Evolutionary conservation across 2,329 filamentous ascomycete species (phyloP), one percentile per base, ranked within the genome.

Genomic region (Scleromitrula shiraiana): DNA sequence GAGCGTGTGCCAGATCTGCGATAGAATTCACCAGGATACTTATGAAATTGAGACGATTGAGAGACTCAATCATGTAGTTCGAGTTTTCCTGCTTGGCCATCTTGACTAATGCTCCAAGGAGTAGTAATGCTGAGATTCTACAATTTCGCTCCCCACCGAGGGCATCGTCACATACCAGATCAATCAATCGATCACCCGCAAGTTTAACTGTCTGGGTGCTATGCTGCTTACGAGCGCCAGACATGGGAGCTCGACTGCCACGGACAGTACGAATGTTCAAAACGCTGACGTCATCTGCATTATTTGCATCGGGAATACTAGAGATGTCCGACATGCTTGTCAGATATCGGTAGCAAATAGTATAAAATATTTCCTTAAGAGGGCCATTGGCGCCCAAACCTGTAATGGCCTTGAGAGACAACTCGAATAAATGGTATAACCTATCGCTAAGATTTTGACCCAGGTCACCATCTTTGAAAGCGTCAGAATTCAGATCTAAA

Each of bases 131-230:
- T 1, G 91, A 84, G 3, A 94, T 82, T 62, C 94, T 86, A 65
- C 88, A 94, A 10, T 76, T 78, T 30, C 85, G 77, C 60, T 91
- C 85, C 32, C 89, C 88, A 50, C 85, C 82, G 64, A 90, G 91
- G 17, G 89, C 90, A 68, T 98, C 93, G 61, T 98, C 93, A 62
- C 90, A 96, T 36, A 96, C 75, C 22, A 88, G 81, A 58, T 91
- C 88, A 51, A 97, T 77, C 32, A 97, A 73, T 46, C 85, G 77
- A 59, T 88, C 85, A 32, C 93, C 90, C 37, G 88, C 82, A 4
- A 83, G 80, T 64, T 87, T 88, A 56, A 94, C 76, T 1, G 85
- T 83, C 62, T 86, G 77, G 33, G 80, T 73, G 40, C 69, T 79
- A 52, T 81, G 75, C 39, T 67, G 67, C 20, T 65, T 67, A 44